Conservation (phyloP, 768 basidiomycete species). For the Mycena olivaceomarginata region DNA sequence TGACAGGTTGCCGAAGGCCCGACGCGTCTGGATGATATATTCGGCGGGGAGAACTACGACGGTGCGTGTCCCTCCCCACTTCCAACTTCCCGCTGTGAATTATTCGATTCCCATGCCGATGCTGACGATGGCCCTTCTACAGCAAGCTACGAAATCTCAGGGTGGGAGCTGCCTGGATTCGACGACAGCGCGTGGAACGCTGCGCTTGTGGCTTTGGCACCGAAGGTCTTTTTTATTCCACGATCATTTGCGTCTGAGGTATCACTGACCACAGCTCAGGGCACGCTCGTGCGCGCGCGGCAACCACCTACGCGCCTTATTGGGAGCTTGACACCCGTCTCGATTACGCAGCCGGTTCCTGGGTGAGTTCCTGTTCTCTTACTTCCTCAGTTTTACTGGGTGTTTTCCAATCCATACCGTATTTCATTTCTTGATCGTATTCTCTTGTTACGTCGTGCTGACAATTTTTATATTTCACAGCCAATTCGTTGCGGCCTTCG, state of each 20-base stretch:
- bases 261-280: neutral
- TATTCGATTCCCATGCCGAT: neutral
- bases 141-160: constrained; percentile 50
- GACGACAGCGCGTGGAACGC: constrained; percentile 46
- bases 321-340: constrained; percentile 46
- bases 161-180: constrained; percentile 47
- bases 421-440: too few species aligned
- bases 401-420: too few species aligned
- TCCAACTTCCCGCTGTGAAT: neutral
- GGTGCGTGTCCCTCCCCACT: constrained; percentile 40
- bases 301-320: constrained; percentile 51
- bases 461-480: neutral
- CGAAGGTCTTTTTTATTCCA: constrained; percentile 26
- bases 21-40: constrained; percentile 53
- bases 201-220: constrained; percentile 46
- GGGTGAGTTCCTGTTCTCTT: constrained; percentile 34
- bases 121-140: neutral
- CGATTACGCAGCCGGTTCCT: constrained; percentile 49
- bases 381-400: too few species aligned
- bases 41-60: constrained; percentile 56
- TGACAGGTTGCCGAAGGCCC: constrained; percentile 48
- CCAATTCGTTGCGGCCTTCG: constrained; percentile 50
- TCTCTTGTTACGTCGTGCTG: too few species aligned
- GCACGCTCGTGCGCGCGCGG: constrained; percentile 46
- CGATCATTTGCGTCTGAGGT: neutral